These are phyloP conservation scores for Oehlia diaphana DNA, from an alignment of 192 early-diverging fungal species.

Conservation along the genomic window DNA sequence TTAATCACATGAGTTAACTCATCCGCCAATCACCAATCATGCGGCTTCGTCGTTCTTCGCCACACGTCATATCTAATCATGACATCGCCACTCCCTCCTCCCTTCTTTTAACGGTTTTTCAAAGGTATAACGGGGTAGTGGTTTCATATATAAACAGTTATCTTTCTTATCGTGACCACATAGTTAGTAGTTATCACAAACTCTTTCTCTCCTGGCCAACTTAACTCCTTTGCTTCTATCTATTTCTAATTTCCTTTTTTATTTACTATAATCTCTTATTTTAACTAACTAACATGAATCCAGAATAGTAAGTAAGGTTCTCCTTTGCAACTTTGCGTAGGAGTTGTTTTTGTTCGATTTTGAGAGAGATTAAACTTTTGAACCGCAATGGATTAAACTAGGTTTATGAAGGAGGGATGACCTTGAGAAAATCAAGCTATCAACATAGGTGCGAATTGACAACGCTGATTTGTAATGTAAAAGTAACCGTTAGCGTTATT, in stretches of 20 bases:
- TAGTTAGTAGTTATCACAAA: not conserved
- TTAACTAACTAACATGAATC: conserved; percentile 20
- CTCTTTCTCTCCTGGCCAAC: not conserved
- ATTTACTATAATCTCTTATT: not conserved
- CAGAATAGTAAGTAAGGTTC: conserved; percentile 26
- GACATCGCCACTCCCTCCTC: not conserved
- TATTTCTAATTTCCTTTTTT: not conserved
- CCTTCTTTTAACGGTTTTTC: not conserved
- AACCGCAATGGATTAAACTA: not conserved
- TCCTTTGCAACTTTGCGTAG: not conserved
- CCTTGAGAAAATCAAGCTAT: not conserved
- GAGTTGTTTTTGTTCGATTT: not conserved
- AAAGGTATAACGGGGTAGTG: not conserved
- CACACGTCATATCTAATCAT: not conserved
- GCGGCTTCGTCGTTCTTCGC: not conserved
- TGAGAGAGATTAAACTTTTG: not conserved
- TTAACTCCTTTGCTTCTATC: not conserved
- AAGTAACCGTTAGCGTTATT: not conserved
- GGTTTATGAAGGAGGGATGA: not conserved
- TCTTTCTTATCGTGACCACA: not conserved
- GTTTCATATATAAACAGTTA: not conserved
- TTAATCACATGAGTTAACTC: not conserved
- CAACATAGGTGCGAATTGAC: not conserved
- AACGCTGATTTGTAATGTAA: not conserved
- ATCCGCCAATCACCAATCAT: not conserved